phyloP scores from a whole-genome alignment of 2,329 filamentous ascomycete genomes.

The Claviceps africana region DNA sequence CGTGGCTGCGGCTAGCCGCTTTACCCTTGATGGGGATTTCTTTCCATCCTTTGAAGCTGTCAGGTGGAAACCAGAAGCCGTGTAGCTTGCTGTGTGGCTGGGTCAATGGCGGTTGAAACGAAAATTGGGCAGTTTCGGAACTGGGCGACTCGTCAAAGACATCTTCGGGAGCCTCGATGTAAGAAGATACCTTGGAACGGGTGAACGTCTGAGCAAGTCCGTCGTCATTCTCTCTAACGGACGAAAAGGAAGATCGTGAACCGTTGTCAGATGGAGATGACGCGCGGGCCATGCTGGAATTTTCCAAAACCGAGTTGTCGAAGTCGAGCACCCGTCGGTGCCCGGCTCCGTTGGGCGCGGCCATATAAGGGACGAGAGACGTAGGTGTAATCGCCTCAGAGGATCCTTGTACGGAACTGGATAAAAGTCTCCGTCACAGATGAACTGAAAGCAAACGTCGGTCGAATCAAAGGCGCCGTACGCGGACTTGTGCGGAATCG shows the following conservation, averaged over 20 bases:
- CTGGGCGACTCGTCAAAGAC: slow-evolving; percentile 36
- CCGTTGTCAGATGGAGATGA: slow-evolving; percentile 25
- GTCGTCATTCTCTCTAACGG: slow-evolving; percentile 45
- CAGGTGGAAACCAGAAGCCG: slow-evolving; percentile 43
- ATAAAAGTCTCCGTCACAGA: neutral
- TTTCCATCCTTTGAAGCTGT: slow-evolving; percentile 49
- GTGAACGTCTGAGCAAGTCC: slow-evolving; percentile 49
- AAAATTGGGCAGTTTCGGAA: slow-evolving; percentile 27
- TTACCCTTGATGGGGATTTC: slow-evolving; percentile 45
- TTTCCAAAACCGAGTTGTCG: slow-evolving; percentile 20
- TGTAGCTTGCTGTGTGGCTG: slow-evolving; percentile 42
- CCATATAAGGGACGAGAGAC: slow-evolving; percentile 13
- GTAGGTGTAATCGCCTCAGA: neutral
- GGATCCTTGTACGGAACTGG: neutral
- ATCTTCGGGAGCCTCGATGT: slow-evolving; percentile 34
- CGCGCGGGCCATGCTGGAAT: slow-evolving; percentile 24
- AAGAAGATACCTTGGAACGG: slow-evolving; percentile 47
- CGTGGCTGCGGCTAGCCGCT: slow-evolving; percentile 46
- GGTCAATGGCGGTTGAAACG: slow-evolving; percentile 38
- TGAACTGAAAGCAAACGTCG: neutral
- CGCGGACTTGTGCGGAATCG: neutral
- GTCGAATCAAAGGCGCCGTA: neutral
- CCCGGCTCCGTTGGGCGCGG: slow-evolving; percentile 13
- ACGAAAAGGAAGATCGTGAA: slow-evolving; percentile 45
- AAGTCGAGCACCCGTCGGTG: slow-evolving; percentile 18